These are phyloP conservation scores for Gossypium bickii DNA, from an alignment of 345 rosid genomes.

Conservation along the genomic window DNA sequence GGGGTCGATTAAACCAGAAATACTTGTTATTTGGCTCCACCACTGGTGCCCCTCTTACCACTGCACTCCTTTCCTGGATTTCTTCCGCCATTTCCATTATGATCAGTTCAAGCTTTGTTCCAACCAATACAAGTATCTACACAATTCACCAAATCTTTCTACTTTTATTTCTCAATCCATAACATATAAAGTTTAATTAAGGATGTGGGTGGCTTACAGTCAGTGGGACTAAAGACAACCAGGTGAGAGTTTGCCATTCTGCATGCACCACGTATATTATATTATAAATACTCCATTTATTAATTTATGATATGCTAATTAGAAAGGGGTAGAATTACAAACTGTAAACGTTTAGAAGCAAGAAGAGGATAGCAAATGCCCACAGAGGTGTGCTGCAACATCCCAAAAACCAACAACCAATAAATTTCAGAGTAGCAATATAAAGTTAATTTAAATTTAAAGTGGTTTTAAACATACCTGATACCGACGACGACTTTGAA, in stretches of 20 bases:
- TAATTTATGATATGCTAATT: background rate
- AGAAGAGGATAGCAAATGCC: slow-evolving; percentile 39
- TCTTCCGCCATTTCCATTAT: slow-evolving; percentile 57
- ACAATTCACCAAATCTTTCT: background rate
- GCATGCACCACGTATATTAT: slow-evolving; percentile 23
- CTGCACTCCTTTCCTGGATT: slow-evolving; percentile 33
- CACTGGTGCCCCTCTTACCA: slow-evolving; percentile 47
- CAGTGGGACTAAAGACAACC: slow-evolving; percentile 39
- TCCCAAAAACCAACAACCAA: background rate
- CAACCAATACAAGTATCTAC: slow-evolving; percentile 52
- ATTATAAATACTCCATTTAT: background rate
- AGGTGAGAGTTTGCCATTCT: slow-evolving; percentile 49
- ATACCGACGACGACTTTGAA: slow-evolving; percentile 62
- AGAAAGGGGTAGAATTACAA: slow-evolving; percentile 5
- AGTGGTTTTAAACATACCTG: slow-evolving; percentile 23
- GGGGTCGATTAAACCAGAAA: slow-evolving; percentile 61
- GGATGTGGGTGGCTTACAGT: slow-evolving; percentile 13
- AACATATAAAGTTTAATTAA: background rate
- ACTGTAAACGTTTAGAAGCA: slow-evolving; percentile 52
- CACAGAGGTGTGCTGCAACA: slow-evolving; percentile 47
- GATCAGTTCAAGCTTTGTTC: slow-evolving; percentile 49
- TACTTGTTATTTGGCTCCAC: slow-evolving; percentile 53
- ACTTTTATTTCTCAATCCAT: background rate
- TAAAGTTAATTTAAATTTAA: background rate
- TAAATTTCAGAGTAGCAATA: background rate